Percentiles rank a stretch among this genome's conserved stretches.
phyloP scores from a whole-genome alignment of 768 basidiomycete species.

The Mycena venus region DNA sequence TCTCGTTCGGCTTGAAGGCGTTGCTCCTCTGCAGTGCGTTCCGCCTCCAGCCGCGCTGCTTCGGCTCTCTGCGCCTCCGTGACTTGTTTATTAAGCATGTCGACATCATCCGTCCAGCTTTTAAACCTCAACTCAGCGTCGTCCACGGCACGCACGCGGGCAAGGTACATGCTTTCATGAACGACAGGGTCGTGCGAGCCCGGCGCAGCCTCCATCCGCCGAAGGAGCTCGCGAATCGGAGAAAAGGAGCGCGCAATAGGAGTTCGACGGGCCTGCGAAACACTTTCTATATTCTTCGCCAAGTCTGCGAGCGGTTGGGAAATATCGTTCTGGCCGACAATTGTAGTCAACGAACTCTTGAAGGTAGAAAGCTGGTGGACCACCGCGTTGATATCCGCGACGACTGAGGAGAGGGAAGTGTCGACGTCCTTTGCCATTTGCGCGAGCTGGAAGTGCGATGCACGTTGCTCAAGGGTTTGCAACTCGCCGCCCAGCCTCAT shows the following conservation, averaged over 20 bases:
- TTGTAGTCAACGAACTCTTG: conserved; percentile 49
- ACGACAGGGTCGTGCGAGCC: conserved; percentile 56
- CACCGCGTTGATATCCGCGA: conserved; percentile 55
- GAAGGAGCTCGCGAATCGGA: conserved; percentile 66
- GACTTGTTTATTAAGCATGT: conserved; percentile 55
- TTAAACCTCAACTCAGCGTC: conserved; percentile 63
- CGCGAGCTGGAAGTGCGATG: conserved; percentile 64
- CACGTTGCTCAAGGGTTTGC: conserved; percentile 62
- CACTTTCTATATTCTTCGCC: conserved; percentile 49
- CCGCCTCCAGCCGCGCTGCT: conserved; percentile 53
- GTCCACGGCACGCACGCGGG: conserved; percentile 64
- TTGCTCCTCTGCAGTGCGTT: conserved; percentile 50
- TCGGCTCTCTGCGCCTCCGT: conserved; percentile 59
- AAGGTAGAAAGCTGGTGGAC: conserved; percentile 55
- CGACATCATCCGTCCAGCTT: conserved; percentile 62
- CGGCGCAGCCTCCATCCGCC: conserved; percentile 65
- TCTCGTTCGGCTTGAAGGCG: conserved; percentile 51
- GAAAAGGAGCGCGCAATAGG: conserved; percentile 63
- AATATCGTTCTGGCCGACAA: conserved; percentile 43
- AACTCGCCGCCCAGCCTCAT: conserved; percentile 72
- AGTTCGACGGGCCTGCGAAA: conserved; percentile 49
- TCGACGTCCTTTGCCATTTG: conserved; percentile 70
- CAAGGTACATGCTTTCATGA: conserved; percentile 61
- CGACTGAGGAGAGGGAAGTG: conserved; percentile 49
- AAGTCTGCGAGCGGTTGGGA: conserved; percentile 53